Base-by-base conservation (phyloP, 441 rosid species). In the Populus hybrid region DNA sequence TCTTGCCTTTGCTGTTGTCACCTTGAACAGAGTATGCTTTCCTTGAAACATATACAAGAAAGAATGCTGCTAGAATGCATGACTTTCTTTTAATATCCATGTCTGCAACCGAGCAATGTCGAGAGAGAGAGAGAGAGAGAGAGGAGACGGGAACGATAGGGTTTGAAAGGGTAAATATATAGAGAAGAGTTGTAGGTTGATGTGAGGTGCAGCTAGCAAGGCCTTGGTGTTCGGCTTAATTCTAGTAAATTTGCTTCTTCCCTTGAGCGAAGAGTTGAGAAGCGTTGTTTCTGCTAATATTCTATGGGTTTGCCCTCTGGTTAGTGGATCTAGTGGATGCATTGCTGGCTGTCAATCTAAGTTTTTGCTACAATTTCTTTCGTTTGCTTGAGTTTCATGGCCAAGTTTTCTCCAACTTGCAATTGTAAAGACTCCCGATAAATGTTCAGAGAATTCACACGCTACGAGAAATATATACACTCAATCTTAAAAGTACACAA, bases 151-250 rank as follows among this genome's bases (percentile, higher is more conserved):
- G n/a, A 7, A 16, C 20, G 38, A 5, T 18, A 68, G 30, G 36
- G 40, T 21, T 18, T 54, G 0, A 9, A 20, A 10, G 32, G 75
- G 66, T 3, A 5, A 67, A 67, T 77, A 67, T 69, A 66, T 20
- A 76, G 68, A 12, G 72, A 26, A 5, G 50, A 42, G 12, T 6
- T 9, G 36, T 38, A 24, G 12, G 18, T 70, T 71, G 10, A 7
- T 8, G 16, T 61, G 69, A 36, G 69, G 34, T 73, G 61, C 76
- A 79, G 64, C 68, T 6, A 34, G 36, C 36, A 77, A 14, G 72
- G 72, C 80, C 87, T 73, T 81, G 69, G 75, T 36, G 66, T 81
- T 66, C 77, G 83, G 87, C 85, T 74, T 64, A 73, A 79, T 70
- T 59, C 75, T 50, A 24, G 85, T 75, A 74, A 71, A 42, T 70